Evolutionary conservation across 805 yeast genomes (phyloP), one percentile per base, ranked within the genome.

Genomic region (Candida alai): DNA sequence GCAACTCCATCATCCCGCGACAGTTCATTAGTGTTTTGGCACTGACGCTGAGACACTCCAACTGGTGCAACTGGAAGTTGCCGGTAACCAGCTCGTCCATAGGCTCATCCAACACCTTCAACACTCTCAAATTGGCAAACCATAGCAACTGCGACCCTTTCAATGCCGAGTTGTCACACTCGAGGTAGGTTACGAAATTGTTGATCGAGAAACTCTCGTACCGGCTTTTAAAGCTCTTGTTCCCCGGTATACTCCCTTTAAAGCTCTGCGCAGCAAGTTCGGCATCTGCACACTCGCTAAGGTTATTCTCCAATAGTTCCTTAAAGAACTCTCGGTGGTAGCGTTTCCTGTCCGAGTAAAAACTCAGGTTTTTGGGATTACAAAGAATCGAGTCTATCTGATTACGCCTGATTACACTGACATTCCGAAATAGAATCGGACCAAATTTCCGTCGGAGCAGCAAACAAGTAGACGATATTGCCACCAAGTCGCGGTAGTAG

Each of bases 331-430:
- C 39, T 18, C 53, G 30, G 17, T 46, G 47, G 30, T 42, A 43
- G 7, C 22, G 33, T 29, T 37, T 41, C 19, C 32, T 36, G 25
- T 49, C 48, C 24, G 58, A 53, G 37, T 41, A 56, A 11, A 32
- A 24, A 24, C 49, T 47, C 40, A 45, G 44, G 4, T 40, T 19
- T 23, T 38, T 42, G 15, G 61, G 59, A 25, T 37, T 37, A 1
- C 47, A 41, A 26, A 59, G 35, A 6, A 56, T 34, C 3, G 54
- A 48, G 40, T 60, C 65, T 2, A 52, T 36, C 32, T 52, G 56
- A 34, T 55, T 57, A 15, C 35, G 25, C 16, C 65, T 34, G 5
- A 58, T 44, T 26, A 60, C 38, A 34, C 65, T 60, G 5, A 51
- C 12, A 12, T 40, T 39, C 6, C 29, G 30, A 32, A 55, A 58